phyloP scores from a whole-genome alignment of 129 eudicot species.

The Heracleum sosnowskyi region DNA sequence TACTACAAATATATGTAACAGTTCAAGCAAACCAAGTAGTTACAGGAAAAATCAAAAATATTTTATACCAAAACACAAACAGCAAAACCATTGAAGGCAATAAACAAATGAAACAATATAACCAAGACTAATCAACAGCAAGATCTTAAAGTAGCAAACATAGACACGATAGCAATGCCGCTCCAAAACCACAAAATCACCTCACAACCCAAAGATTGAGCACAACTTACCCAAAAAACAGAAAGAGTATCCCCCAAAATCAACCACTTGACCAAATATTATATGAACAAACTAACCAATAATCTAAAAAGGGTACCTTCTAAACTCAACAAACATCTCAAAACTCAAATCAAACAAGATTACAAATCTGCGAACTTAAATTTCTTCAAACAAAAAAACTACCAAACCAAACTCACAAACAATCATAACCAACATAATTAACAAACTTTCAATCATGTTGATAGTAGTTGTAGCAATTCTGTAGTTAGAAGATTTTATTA shows the following conservation, averaged over 20 bases:
- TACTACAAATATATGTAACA: neutral
- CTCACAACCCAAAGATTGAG: neutral
- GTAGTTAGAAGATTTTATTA: too few relatives aligned
- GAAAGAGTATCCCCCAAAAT: neutral
- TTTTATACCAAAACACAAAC: neutral
- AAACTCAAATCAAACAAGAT: slow-evolving; percentile 3
- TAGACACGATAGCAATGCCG: neutral
- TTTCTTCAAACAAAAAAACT: neutral
- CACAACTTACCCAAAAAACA: neutral
- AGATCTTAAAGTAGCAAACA: neutral
- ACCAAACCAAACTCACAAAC: too few relatives aligned
- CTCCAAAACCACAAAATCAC: neutral
- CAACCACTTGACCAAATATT: neutral
- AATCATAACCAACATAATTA: neutral
- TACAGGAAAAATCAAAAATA: neutral
- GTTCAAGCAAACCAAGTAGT: neutral
- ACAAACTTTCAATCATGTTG: neutral
- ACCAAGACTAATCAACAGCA: neutral
- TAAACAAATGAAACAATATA: neutral
- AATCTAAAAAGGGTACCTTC: neutral
- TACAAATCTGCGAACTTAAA: neutral
- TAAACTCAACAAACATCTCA: neutral
- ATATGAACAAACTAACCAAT: neutral
- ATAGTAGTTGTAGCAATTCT: too few relatives aligned
- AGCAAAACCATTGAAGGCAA: neutral